Evolutionary conservation across 805 yeast genomes (phyloP).

Genomic region (Candida schatavii): DNA sequence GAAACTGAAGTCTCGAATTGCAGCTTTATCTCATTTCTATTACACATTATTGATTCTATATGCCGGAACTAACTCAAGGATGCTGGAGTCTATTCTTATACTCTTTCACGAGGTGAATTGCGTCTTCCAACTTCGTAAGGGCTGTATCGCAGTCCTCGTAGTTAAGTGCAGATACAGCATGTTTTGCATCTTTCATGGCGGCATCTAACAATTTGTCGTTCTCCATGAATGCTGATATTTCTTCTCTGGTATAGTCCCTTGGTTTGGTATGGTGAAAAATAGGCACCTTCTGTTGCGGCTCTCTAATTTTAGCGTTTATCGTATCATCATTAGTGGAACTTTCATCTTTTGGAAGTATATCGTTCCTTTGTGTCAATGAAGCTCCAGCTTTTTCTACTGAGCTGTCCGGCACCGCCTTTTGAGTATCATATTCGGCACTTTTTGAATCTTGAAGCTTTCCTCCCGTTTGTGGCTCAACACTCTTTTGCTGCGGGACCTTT

Average conservation of each 20-base stretch:
- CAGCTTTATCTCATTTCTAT: too few relatives aligned
- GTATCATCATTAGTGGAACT: background rate
- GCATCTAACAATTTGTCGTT: slow-evolving; percentile 16
- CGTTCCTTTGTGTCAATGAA: too few relatives aligned
- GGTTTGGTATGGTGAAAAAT: background rate
- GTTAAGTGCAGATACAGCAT: slow-evolving; percentile 6
- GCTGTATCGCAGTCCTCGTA: slow-evolving; percentile 7
- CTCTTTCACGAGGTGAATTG: slow-evolving; percentile 2
- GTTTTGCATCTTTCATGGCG: slow-evolving; percentile 9
- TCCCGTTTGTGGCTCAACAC: background rate
- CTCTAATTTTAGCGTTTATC: background rate
- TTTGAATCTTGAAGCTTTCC: background rate
- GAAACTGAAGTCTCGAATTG: too few relatives aligned
- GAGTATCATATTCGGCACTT: background rate
- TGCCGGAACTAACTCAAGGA: too few relatives aligned
- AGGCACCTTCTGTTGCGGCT: slow-evolving; percentile 9
- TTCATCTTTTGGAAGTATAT: background rate
- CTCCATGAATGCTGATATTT: slow-evolving; percentile 11
- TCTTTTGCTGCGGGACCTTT: background rate
- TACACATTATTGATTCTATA: too few relatives aligned
- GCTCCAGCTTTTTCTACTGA: background rate
- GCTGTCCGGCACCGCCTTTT: background rate
- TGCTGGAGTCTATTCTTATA: background rate
- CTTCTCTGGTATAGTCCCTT: slow-evolving; percentile 17
- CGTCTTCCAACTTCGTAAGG: background rate